These are phyloP conservation scores for Immersiporthe knoxdaviesiana DNA, from an alignment of 2,329 filamentous ascomycete genomes.

Conservation along the genomic window DNA sequence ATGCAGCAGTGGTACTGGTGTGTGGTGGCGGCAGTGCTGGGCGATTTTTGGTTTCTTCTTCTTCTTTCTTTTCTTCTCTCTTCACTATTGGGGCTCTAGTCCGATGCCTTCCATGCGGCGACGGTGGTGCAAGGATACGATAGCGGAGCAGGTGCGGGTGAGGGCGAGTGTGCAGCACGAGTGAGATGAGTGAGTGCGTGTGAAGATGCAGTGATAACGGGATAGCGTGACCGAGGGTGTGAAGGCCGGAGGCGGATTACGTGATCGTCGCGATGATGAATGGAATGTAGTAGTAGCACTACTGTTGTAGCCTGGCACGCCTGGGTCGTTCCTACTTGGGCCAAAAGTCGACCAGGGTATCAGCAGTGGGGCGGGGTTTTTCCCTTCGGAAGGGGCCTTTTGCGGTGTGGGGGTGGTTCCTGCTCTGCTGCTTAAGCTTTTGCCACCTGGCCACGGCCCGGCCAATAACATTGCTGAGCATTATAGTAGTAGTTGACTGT, in stretches of 20 bases:
- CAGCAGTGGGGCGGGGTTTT: background rate
- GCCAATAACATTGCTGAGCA: background rate
- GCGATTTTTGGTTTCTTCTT: background rate
- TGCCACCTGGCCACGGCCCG: background rate
- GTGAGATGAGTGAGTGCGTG: background rate
- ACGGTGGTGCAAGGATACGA: background rate
- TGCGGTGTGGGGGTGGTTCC: no score
- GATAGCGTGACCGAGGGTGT: background rate
- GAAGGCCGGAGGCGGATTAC: background rate
- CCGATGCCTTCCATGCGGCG: background rate
- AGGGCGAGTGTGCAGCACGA: no score
- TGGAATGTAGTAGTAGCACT: background rate
- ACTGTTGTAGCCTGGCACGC: background rate
- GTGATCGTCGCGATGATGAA: background rate
- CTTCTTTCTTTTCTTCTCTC: no score
- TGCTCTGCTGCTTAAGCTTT: background rate
- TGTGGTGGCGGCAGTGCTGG: background rate
- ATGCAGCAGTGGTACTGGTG: background rate
- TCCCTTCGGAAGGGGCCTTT: background rate
- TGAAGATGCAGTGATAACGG: background rate
- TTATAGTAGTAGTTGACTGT: background rate
- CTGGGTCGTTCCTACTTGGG: background rate
- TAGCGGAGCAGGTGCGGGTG: background rate
- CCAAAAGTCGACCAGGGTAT: background rate
- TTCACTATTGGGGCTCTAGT: background rate